Conservation (phyloP, 148 eudicot genomes). For the Chenopodium album region DNA sequence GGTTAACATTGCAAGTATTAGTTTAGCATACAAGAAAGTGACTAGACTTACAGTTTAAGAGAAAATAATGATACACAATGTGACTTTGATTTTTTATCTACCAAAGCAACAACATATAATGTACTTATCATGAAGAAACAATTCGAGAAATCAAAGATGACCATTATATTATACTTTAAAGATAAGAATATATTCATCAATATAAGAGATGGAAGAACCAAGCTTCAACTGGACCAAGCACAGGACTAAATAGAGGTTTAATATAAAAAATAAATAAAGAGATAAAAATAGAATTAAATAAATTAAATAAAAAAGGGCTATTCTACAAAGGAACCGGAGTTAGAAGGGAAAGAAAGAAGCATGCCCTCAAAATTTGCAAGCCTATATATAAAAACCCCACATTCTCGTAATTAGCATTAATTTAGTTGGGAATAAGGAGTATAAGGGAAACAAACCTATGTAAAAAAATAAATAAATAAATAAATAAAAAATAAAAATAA, state of each 20-base stretch:
- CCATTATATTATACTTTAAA: too few relatives aligned
- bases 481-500: too few relatives aligned
- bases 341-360: background rate
- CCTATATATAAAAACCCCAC: background rate
- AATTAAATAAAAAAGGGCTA: too few relatives aligned
- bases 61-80: background rate
- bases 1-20: background rate
- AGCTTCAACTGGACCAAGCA: background rate
- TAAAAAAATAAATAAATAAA: too few relatives aligned
- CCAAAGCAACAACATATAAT: too few relatives aligned
- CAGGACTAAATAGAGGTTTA: background rate
- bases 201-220: background rate
- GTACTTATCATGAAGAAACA: background rate
- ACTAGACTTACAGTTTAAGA: background rate
- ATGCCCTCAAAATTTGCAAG: background rate
- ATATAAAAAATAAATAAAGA: too few relatives aligned
- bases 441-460: too few relatives aligned
- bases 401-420: background rate
- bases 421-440: background rate
- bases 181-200: background rate
- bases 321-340: too few relatives aligned
- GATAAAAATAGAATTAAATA: too few relatives aligned
- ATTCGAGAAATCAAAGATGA: background rate
- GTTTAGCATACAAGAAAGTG: background rate
- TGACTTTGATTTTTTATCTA: too few relatives aligned